Percentiles rank a stretch among this genome's conserved stretches.
phyloP scores from a whole-genome alignment of 2,329 filamentous ascomycete genomes.

The Triangularia verruculosa region DNA sequence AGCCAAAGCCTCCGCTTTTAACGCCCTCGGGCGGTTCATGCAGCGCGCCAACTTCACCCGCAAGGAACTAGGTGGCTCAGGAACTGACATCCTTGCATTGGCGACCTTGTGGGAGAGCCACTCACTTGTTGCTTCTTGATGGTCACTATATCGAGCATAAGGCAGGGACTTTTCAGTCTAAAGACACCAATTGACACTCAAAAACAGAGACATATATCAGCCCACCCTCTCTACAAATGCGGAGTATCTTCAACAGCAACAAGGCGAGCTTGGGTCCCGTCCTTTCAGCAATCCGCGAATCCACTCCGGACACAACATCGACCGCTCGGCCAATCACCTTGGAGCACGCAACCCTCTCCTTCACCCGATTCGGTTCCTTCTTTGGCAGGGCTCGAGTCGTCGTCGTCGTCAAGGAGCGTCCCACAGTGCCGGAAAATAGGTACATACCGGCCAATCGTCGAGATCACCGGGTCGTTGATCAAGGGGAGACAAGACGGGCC shows the following conservation, averaged over 20 bases:
- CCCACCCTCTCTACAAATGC: neutral
- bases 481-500: slow-evolving; percentile 4
- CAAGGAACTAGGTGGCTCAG: slow-evolving; percentile 4
- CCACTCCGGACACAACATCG: neutral
- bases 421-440: slow-evolving; percentile 6
- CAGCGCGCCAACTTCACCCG: slow-evolving; percentile 2
- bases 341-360: slow-evolving; percentile 16
- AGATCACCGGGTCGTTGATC: slow-evolving; percentile 24
- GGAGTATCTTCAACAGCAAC: neutral
- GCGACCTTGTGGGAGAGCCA: neutral
- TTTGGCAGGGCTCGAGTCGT: slow-evolving; percentile 15
- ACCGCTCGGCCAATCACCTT: slow-evolving; percentile 14
- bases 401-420: neutral
- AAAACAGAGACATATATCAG: neutral
- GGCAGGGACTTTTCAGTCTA: neutral
- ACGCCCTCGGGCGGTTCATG: neutral
- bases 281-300: neutral
- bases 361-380: slow-evolving; percentile 20
- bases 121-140: too few relatives aligned
- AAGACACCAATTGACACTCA: neutral
- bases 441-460: slow-evolving; percentile 18
- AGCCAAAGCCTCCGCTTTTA: slow-evolving; percentile 2
- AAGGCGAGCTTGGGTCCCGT: neutral
- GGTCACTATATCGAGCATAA: neutral
- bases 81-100: slow-evolving; percentile 2